Percentiles rank a stretch among this genome's conserved stretches.
Conservation (phyloP, 176 grass and related monocot species). For the Oryza coarctata region DNA sequence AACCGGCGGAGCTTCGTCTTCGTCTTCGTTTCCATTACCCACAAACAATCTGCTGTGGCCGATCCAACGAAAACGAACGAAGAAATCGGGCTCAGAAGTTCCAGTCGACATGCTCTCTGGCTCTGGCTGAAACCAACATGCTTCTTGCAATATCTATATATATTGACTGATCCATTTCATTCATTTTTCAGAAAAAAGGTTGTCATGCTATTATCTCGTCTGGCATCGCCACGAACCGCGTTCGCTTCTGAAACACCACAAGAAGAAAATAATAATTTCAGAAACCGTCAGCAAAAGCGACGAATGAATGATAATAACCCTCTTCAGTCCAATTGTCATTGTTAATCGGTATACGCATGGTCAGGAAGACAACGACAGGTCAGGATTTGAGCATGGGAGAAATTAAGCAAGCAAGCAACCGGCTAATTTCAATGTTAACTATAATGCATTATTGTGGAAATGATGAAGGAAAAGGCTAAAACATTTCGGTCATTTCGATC, state of each 20-base stretch:
- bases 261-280: neutral
- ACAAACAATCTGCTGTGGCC: neutral
- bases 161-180: neutral
- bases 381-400: neutral
- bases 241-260: constrained; percentile 67
- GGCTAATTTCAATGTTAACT: neutral
- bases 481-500: neutral
- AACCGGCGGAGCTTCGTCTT: neutral
- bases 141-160: too few species aligned
- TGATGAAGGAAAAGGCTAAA: constrained; percentile 16
- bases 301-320: neutral
- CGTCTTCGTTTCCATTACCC: neutral
- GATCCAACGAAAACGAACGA: neutral
- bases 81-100: neutral
- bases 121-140: too few species aligned
- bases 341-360: neutral
- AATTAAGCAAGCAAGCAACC: neutral
- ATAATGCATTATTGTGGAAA: constrained; percentile 11
- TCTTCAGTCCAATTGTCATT: neutral
- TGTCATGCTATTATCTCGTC: constrained; percentile 75
- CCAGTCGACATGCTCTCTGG: neutral
- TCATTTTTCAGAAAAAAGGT: neutral
- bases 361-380: constrained; percentile 22
- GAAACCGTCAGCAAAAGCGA: constrained; percentile 27
- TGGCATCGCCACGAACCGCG: constrained; percentile 70